A percentile compares a stretch with the other conserved stretches of the same genome.
These are phyloP conservation scores for Ceratobasidium sp. DNA, from an alignment of 1,284 basidiomycete genomes.

Conservation along the genomic window DNA sequence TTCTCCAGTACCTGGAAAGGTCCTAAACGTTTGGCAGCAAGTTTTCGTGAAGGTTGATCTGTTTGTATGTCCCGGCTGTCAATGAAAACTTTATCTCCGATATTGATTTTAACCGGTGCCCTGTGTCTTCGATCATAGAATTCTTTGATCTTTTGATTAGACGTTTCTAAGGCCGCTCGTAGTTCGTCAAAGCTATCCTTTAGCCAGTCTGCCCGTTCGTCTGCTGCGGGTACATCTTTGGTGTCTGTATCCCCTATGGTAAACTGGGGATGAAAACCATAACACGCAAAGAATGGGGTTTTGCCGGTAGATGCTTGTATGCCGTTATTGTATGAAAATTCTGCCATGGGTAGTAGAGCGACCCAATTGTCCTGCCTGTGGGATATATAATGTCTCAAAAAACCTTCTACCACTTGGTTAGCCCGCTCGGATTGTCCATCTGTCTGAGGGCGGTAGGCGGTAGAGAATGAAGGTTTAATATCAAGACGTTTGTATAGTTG, in stretches of 20 bases:
- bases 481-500: constrained; percentile 18
- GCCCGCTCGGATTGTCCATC: no score
- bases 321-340: constrained; percentile 40
- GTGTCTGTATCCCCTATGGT: not conserved
- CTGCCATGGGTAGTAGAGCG: constrained; percentile 52
- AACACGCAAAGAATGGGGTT: not conserved
- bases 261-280: constrained; percentile 12
- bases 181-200: no score
- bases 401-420: constrained; percentile 16
- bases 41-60: not conserved
- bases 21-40: constrained; percentile 25
- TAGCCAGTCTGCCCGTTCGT: no score
- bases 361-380: constrained; percentile 36
- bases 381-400: constrained; percentile 11
- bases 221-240: not conserved
- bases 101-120: no score
- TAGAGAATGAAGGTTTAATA: constrained; percentile 32
- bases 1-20: constrained; percentile 51
- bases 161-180: no score
- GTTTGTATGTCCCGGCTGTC: not conserved
- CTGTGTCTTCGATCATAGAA: no score
- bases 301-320: not conserved
- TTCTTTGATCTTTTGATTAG: no score
- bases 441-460: constrained; percentile 30
- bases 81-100: no score